These are phyloP conservation scores for Penicillium aurantiogriseum DNA, from an alignment of 2,329 filamentous ascomycete genomes.

Conservation along the genomic window DNA sequence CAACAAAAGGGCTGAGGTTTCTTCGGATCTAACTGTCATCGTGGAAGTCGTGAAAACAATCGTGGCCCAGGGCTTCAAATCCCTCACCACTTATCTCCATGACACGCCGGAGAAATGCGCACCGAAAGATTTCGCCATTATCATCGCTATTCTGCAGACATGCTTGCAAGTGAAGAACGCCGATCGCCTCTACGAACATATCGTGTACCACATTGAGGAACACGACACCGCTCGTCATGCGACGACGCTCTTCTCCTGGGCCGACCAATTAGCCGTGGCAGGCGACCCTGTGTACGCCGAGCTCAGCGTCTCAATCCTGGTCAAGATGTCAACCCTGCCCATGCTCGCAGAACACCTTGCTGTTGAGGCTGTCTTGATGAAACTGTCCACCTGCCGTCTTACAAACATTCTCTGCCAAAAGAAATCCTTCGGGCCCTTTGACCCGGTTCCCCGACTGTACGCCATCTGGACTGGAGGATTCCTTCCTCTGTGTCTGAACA, in stretches of 20 bases:
- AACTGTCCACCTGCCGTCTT: slow-evolving; percentile 75
- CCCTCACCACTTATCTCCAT: slow-evolving; percentile 78
- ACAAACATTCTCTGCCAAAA: slow-evolving; percentile 69
- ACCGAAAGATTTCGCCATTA: slow-evolving; percentile 78
- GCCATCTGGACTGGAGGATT: slow-evolving; percentile 87
- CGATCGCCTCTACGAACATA: slow-evolving; percentile 67
- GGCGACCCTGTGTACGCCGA: slow-evolving; percentile 91
- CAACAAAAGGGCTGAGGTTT: slow-evolving; percentile 38
- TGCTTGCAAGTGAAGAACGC: slow-evolving; percentile 76
- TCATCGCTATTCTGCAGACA: slow-evolving; percentile 85
- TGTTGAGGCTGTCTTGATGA: slow-evolving; percentile 76
- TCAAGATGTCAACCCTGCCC: slow-evolving; percentile 80
- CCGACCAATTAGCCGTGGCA: slow-evolving; percentile 73
- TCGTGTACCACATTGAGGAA: slow-evolving; percentile 66
- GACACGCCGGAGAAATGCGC: slow-evolving; percentile 63
- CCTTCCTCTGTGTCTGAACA: slow-evolving; percentile 82
- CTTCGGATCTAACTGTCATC: slow-evolving; percentile 56
- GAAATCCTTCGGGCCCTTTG: slow-evolving; percentile 74
- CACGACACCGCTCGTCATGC: slow-evolving; percentile 74
- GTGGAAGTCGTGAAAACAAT: slow-evolving; percentile 77
- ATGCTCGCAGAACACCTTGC: slow-evolving; percentile 85
- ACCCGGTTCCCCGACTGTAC: slow-evolving; percentile 74
- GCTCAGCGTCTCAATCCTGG: slow-evolving; percentile 81
- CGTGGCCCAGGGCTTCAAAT: slow-evolving; percentile 77
- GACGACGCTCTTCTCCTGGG: slow-evolving; percentile 87